Conservation (phyloP, 371 early-diverging fungal species). For the Mortierella sp. region DNA sequence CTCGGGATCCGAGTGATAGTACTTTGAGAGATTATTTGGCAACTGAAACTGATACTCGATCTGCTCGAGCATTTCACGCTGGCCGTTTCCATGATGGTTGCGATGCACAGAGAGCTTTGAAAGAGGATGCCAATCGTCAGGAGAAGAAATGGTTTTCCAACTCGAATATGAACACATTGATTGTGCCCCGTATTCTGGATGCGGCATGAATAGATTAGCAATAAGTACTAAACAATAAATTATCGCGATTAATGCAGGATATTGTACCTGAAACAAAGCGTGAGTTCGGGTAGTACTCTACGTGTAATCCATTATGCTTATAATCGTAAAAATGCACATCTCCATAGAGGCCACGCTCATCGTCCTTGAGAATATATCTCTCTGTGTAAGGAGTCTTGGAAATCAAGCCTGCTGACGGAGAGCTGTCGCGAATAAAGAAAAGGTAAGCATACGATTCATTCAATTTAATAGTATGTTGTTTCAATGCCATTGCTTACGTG, state of each 20-base stretch:
- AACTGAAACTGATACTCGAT: conserved; percentile 40
- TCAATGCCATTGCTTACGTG: conserved; percentile 13
- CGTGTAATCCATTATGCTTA: conserved; percentile 47
- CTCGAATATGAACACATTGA: conserved; percentile 40
- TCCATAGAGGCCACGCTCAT: conserved; percentile 38
- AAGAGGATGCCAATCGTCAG: conserved; percentile 46
- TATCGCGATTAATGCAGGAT: too few species aligned
- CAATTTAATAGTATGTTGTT: background rate
- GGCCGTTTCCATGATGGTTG: conserved; percentile 53
- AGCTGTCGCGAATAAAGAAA: conserved; percentile 12
- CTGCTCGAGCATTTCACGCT: conserved; percentile 45
- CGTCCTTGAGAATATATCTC: conserved; percentile 33
- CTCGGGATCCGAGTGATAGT: conserved; percentile 19
- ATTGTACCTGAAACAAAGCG: conserved; percentile 51
- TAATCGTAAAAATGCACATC: conserved; percentile 55
- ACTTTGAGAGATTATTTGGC: conserved; percentile 17
- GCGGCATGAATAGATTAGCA: background rate
- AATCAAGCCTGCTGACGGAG: conserved; percentile 47
- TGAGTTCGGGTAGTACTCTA: conserved; percentile 40
- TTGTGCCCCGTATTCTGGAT: conserved; percentile 50
- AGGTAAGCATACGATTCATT: background rate
- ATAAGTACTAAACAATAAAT: background rate
- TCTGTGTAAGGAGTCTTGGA: conserved; percentile 39
- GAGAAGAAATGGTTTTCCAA: conserved; percentile 22
- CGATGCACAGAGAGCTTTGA: conserved; percentile 39